Percentiles rank a stretch among this genome's conserved stretches.
Conservation (phyloP, 2,329 filamentous ascomycete species). For the Aquanectria penicillioides region DNA sequence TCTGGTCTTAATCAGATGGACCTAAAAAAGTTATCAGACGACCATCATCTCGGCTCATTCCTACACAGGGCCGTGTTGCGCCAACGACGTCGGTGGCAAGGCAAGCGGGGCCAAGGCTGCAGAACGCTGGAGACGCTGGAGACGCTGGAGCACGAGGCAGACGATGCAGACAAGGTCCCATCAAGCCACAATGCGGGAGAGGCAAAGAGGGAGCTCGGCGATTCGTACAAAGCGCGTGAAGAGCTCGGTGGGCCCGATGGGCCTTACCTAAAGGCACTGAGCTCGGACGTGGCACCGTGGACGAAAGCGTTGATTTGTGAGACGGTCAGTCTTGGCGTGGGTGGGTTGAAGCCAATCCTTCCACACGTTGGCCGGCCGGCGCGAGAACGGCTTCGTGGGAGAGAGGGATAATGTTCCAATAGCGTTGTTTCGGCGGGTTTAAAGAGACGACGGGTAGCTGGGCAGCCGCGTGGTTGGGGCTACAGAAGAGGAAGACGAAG, state of each 20-base stretch:
- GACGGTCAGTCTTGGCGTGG: slow-evolving; percentile 13
- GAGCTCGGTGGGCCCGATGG: slow-evolving; percentile 9
- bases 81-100: too few relatives aligned
- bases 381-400: too few relatives aligned
- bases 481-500: too few relatives aligned
- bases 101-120: too few relatives aligned
- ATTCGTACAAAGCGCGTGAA: neutral
- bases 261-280: slow-evolving; percentile 11
- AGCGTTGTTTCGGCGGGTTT: too few relatives aligned
- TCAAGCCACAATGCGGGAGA: slow-evolving; percentile 4
- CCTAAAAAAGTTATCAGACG: slow-evolving; percentile 5
- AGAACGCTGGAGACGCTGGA: too few relatives aligned
- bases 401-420: too few relatives aligned
- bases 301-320: slow-evolving; percentile 6
- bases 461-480: too few relatives aligned
- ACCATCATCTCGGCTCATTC: slow-evolving; percentile 14
- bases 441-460: too few relatives aligned
- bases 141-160: too few relatives aligned
- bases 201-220: neutral
- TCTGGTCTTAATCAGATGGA: slow-evolving; percentile 19
- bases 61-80: too few relatives aligned
- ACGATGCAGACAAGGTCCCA: neutral
- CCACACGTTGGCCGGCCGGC: too few relatives aligned
- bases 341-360: slow-evolving; percentile 2
- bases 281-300: slow-evolving; percentile 4